These are phyloP conservation scores for Crithidia fasciculata DNA, from an alignment of 208 protist genomes.

Conservation along the genomic window DNA sequence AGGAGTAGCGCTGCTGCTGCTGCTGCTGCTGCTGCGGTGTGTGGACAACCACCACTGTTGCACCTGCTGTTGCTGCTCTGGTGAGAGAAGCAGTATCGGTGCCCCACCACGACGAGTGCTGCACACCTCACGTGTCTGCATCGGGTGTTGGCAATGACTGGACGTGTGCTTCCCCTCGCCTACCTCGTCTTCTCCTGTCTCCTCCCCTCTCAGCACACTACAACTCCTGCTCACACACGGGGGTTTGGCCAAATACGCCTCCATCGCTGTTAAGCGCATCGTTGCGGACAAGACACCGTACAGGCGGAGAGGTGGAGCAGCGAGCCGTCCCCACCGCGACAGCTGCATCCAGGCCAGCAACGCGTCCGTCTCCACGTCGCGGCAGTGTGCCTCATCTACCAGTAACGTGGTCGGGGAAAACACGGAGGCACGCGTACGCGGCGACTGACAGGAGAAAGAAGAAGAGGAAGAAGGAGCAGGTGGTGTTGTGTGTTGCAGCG, in stretches of 20 bases:
- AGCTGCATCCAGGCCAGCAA: conserved; percentile 64
- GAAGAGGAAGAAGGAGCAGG: not conserved
- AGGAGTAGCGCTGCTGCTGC: not conserved
- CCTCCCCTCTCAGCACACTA: not conserved
- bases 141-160: too few relatives aligned
- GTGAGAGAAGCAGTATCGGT: conserved; percentile 22
- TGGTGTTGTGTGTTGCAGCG: conserved; percentile 27
- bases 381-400: conserved; percentile 82
- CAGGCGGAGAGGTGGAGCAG: conserved; percentile 34
- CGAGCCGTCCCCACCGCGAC: not conserved
- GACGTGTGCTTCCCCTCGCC: too few relatives aligned
- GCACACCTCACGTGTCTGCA: too few relatives aligned
- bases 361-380: conserved; percentile 74
- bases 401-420: conserved; percentile 72
- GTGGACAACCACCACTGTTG: conserved; percentile 22
- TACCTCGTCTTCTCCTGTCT: not conserved
- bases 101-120: not conserved
- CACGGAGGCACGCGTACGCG: too few relatives aligned
- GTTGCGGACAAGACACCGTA: conserved; percentile 84
- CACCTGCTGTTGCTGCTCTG: conserved; percentile 12
- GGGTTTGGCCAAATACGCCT: conserved; percentile 35
- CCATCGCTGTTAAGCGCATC: conserved; percentile 52
- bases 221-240: not conserved
- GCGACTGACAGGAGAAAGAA: not conserved
- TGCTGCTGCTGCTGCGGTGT: not conserved